phyloP scores from a whole-genome alignment of 352 stramenopile genomes.

The Phytopythium boreale region DNA sequence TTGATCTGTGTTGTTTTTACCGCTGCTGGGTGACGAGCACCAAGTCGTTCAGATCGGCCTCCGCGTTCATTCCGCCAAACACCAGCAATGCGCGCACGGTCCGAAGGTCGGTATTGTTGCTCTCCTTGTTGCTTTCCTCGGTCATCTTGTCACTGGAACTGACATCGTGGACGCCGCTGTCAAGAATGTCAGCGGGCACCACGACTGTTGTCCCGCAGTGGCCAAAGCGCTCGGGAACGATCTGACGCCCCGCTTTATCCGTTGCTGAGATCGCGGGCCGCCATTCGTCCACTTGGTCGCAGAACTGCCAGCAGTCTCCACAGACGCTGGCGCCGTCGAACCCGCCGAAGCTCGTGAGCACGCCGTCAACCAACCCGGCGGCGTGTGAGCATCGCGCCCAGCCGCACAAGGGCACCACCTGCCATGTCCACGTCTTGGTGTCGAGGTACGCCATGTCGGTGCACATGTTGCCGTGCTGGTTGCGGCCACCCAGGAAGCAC shows the following conservation, averaged over 20 bases:
- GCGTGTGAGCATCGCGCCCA: conserved; percentile 54
- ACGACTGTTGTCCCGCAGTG: conserved; percentile 36
- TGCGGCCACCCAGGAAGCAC: conserved; percentile 49
- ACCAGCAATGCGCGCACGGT: conserved; percentile 27
- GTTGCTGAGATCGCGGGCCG: background rate
- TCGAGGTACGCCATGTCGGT: conserved; percentile 55
- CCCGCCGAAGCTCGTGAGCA: conserved; percentile 48
- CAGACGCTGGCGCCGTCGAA: conserved; percentile 49
- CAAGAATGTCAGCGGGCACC: background rate
- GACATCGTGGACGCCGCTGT: background rate
- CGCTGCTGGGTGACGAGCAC: conserved; percentile 17
- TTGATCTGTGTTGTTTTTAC: background rate
- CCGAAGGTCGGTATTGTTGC: background rate
- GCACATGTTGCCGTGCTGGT: conserved; percentile 48
- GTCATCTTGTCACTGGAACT: conserved; percentile 6
- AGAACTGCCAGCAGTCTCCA: conserved; percentile 42
- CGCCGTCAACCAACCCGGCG: conserved; percentile 20
- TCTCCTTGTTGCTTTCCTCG: background rate
- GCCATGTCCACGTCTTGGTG: conserved; percentile 35
- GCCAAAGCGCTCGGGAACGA: conserved; percentile 36
- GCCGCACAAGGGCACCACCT: conserved; percentile 47
- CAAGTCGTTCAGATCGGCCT: conserved; percentile 39
- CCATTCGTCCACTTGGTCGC: conserved; percentile 46
- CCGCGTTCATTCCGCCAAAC: conserved; percentile 58
- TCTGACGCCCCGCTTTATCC: background rate